Conservation (phyloP, 352 stramenopile species). For the Pythium chondricola region DNA sequence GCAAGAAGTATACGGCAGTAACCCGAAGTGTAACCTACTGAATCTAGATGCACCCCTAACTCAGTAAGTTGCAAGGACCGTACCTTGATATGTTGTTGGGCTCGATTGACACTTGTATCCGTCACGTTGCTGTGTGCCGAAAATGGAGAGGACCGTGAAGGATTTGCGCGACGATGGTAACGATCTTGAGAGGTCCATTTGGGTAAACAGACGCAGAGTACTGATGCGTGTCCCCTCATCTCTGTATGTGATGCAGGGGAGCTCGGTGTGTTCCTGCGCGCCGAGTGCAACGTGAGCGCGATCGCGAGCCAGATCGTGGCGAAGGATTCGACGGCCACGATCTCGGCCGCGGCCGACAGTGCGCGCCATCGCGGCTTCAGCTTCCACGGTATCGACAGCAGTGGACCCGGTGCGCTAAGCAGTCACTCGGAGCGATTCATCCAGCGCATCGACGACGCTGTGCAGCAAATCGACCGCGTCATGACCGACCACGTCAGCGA, state of each 20-base stretch:
- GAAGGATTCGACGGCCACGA: slow-evolving; percentile 43
- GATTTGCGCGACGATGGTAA: slow-evolving; percentile 72
- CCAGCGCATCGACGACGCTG: slow-evolving; percentile 51
- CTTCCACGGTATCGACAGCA: slow-evolving; percentile 6
- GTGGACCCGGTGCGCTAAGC: slow-evolving; percentile 3
- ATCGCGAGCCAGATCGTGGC: slow-evolving; percentile 76
- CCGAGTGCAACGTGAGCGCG: slow-evolving; percentile 69
- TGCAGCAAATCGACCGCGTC: slow-evolving; percentile 66
- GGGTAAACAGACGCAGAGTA: too few species aligned
- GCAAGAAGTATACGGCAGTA: slow-evolving; percentile 9
- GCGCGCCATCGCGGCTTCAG: slow-evolving; percentile 8
- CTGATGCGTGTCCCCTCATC: neutral
- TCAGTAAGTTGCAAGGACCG: too few species aligned
- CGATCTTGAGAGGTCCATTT: slow-evolving; percentile 10
- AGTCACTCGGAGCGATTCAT: slow-evolving; percentile 78
- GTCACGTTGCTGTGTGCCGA: too few species aligned
- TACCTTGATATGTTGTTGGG: neutral
- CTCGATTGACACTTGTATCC: too few species aligned
- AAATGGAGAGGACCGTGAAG: slow-evolving; percentile 66
- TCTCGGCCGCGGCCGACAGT: slow-evolving; percentile 5
- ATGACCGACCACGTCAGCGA: slow-evolving; percentile 77
- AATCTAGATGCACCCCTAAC: too few species aligned
- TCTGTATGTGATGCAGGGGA: slow-evolving; percentile 35
- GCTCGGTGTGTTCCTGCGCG: slow-evolving; percentile 61
- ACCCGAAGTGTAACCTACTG: neutral